phyloP scores from a whole-genome alignment of 805 yeast genomes.

The Metschnikowia gelsemii region DNA sequence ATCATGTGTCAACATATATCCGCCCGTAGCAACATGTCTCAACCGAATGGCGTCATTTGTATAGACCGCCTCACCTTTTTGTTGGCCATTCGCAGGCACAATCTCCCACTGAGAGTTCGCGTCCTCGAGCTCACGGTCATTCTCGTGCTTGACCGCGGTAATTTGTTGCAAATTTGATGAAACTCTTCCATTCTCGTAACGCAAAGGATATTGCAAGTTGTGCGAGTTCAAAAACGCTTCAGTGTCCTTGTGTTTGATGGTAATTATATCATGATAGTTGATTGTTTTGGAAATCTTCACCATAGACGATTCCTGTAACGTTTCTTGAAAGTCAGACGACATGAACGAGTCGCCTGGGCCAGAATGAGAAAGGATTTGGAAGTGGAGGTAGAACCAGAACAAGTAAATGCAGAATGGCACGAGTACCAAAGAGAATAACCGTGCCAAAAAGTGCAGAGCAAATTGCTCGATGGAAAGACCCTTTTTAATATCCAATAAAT shows the following conservation, averaged over 20 bases:
- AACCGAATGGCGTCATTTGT: conserved; percentile 78
- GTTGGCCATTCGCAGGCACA: conserved; percentile 54
- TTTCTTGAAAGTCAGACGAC: conserved; percentile 94
- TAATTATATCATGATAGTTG: conserved; percentile 72
- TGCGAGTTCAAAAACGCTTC: conserved; percentile 84
- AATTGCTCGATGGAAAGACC: conserved; percentile 61
- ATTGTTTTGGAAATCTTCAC: conserved; percentile 70
- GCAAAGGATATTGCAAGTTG: conserved; percentile 68
- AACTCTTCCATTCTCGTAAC: conserved; percentile 94
- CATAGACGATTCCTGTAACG: conserved; percentile 78
- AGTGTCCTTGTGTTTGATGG: conserved; percentile 79
- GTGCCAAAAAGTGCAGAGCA: conserved; percentile 68
- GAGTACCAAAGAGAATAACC: conserved; percentile 68
- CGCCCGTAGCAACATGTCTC: conserved; percentile 76
- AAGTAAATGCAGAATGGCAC: conserved; percentile 81
- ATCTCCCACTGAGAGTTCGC: conserved; percentile 84
- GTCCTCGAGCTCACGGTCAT: conserved; percentile 39
- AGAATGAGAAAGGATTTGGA: conserved; percentile 72
- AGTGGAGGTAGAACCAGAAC: conserved; percentile 91
- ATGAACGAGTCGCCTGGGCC: conserved; percentile 96
- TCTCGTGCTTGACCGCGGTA: conserved; percentile 56
- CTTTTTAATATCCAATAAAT: conserved; percentile 65
- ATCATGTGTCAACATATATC: conserved; percentile 83
- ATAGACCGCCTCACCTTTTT: conserved; percentile 38
- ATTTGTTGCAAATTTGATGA: conserved; percentile 96